Conservation (phyloP, 495 filamentous ascomycete species). For the Usnea hakonensis region DNA sequence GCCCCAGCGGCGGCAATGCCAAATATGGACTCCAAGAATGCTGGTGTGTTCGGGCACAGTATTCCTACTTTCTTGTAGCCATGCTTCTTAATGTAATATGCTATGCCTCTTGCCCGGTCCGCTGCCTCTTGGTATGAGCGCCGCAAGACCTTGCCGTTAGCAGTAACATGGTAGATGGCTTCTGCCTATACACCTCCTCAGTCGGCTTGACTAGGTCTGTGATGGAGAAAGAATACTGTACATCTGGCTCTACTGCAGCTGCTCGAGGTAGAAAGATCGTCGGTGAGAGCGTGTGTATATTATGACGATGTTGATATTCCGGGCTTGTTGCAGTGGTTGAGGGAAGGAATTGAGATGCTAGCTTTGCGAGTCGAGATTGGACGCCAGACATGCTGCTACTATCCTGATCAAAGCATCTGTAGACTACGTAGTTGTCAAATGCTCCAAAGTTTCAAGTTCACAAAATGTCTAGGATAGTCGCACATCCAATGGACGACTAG, state of each 20-base stretch:
- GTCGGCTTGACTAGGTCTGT: background rate
- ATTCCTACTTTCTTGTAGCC: constrained; percentile 67
- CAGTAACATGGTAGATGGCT: constrained; percentile 82
- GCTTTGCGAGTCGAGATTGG: constrained; percentile 49
- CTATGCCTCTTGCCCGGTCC: constrained; percentile 75
- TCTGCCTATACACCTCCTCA: constrained; percentile 43
- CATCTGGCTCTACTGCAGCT: constrained; percentile 82
- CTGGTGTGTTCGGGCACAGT: constrained; percentile 85
- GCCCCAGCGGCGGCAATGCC: constrained; percentile 79
- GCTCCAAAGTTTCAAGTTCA: background rate
- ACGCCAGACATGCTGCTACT: constrained; percentile 44
- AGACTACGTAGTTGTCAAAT: background rate
- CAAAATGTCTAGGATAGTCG: background rate
- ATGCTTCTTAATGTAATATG: constrained; percentile 73
- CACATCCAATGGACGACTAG: background rate
- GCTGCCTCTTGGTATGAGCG: constrained; percentile 74
- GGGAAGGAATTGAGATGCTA: constrained; percentile 55
- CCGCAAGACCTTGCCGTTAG: constrained; percentile 64
- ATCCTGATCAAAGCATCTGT: background rate
- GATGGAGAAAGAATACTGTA: constrained; percentile 22
- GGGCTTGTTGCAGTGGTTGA: constrained; percentile 30
- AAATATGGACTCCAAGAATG: constrained; percentile 84
- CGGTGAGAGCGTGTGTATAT: constrained; percentile 77
- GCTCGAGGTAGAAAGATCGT: constrained; percentile 86
- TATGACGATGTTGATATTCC: constrained; percentile 43